These are phyloP conservation scores for Globisporangium splendens DNA, from an alignment of 352 stramenopile species.

Conservation along the genomic window DNA sequence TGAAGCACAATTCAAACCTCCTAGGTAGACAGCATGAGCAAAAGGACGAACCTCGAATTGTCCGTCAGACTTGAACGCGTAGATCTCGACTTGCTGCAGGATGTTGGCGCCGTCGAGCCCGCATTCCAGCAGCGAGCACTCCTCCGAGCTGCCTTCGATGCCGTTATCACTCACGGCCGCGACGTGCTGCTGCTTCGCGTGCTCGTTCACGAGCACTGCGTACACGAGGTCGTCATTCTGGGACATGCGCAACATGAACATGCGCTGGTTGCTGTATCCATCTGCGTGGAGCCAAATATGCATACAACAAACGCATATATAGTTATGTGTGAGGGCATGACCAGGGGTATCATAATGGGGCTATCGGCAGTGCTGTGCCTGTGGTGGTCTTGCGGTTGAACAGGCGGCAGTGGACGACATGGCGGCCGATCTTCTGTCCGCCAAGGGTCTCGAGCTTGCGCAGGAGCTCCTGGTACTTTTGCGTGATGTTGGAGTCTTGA, in stretches of 20 bases:
- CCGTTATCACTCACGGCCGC: constrained; percentile 63
- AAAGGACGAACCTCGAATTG: constrained; percentile 65
- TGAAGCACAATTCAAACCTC: neutral
- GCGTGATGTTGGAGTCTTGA: constrained; percentile 73
- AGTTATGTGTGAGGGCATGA: neutral
- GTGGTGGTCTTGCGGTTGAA: constrained; percentile 82
- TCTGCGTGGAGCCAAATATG: constrained; percentile 27
- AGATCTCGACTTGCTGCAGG: constrained; percentile 87
- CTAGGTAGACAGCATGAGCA: neutral
- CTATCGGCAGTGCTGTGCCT: constrained; percentile 19
- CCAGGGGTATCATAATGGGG: too few relatives aligned
- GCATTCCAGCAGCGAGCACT: constrained; percentile 80
- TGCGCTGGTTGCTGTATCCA: constrained; percentile 84
- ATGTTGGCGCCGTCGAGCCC: constrained; percentile 82
- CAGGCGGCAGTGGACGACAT: constrained; percentile 84
- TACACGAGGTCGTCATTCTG: constrained; percentile 87
- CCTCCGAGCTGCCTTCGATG: constrained; percentile 63
- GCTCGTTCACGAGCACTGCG: constrained; percentile 80
- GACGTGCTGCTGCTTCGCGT: constrained; percentile 29
- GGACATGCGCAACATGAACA: constrained; percentile 89
- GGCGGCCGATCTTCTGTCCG: constrained; percentile 69
- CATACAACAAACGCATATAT: neutral
- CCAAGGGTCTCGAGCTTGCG: constrained; percentile 83
- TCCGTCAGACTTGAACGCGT: constrained; percentile 84
- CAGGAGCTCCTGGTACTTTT: constrained; percentile 86